These are phyloP conservation scores for Epichloe glyceriae DNA, from an alignment of 2,329 filamentous ascomycete genomes.

Conservation along the genomic window DNA sequence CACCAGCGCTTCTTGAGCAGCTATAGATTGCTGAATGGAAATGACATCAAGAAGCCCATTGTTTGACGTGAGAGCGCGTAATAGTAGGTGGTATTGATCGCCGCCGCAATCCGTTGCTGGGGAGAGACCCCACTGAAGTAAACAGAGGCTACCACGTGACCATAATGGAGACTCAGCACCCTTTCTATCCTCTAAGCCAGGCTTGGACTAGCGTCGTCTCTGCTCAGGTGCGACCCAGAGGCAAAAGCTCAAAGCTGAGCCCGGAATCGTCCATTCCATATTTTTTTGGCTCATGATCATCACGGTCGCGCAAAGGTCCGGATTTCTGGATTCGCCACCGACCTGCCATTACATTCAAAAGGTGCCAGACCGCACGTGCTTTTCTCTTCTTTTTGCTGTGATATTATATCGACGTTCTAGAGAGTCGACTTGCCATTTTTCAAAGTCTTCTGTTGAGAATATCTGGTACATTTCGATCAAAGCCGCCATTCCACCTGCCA, in stretches of 20 bases:
- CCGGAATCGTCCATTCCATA: background rate
- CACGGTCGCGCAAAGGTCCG: background rate
- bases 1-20: constrained; percentile 12
- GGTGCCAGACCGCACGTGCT: background rate
- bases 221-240: background rate
- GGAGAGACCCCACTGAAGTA: constrained; percentile 15
- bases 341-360: background rate
- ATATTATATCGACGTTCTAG: background rate
- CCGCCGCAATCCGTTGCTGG: constrained; percentile 14
- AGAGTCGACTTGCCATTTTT: background rate
- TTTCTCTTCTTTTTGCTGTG: background rate
- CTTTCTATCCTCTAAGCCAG: background rate
- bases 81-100: constrained; percentile 1
- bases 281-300: background rate
- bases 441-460: background rate
- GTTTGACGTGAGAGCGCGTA: background rate
- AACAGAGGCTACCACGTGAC: constrained; percentile 17
- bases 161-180: background rate
- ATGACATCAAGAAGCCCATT: constrained; percentile 12
- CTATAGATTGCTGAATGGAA: constrained; percentile 13
- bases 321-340: background rate
- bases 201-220: background rate
- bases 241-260: background rate
- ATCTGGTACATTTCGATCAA: background rate
- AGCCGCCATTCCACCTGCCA: background rate